Conservation (phyloP, 495 filamentous ascomycete genomes). For the Hypoxylon intermedium region DNA sequence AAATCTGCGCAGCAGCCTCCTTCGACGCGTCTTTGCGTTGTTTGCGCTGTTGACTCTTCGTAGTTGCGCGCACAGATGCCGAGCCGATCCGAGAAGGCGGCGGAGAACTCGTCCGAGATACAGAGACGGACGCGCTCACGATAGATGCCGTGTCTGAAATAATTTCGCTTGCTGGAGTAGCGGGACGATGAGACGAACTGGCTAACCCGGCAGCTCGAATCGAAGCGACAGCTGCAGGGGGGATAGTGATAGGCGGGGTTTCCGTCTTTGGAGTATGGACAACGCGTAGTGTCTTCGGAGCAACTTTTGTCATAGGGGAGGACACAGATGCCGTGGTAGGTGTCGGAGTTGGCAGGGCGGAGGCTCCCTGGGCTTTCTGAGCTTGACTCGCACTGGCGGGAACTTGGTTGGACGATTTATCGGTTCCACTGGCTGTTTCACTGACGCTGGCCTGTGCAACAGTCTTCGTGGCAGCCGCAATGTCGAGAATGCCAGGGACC, state of each 20-base stretch:
- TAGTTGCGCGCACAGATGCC: constrained; percentile 77
- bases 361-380: constrained; percentile 44
- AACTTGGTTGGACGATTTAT: constrained; percentile 38
- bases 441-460: constrained; percentile 35
- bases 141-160: constrained; percentile 79
- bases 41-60: constrained; percentile 91
- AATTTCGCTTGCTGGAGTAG: constrained; percentile 77
- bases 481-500: constrained; percentile 67
- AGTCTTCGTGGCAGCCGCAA: constrained; percentile 61
- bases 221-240: constrained; percentile 37
- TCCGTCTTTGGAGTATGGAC: constrained; percentile 77
- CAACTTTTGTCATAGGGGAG: constrained; percentile 52
- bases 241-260: constrained; percentile 50
- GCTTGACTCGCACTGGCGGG: constrained; percentile 17
- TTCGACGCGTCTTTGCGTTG: constrained; percentile 77
- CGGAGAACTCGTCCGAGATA: constrained; percentile 77
- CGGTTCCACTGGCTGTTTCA: constrained; percentile 35
- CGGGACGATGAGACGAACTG: constrained; percentile 64
- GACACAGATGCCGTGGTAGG: constrained; percentile 55
- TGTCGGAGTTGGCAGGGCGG: constrained; percentile 61
- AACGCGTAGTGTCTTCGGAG: constrained; percentile 69
- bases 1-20: constrained; percentile 58
- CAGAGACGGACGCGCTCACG: constrained; percentile 80
- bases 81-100: constrained; percentile 74
- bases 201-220: constrained; percentile 52